phyloP scores from a whole-genome alignment of 2,329 filamentous ascomycete genomes.

The Emergomyces orientalis region DNA sequence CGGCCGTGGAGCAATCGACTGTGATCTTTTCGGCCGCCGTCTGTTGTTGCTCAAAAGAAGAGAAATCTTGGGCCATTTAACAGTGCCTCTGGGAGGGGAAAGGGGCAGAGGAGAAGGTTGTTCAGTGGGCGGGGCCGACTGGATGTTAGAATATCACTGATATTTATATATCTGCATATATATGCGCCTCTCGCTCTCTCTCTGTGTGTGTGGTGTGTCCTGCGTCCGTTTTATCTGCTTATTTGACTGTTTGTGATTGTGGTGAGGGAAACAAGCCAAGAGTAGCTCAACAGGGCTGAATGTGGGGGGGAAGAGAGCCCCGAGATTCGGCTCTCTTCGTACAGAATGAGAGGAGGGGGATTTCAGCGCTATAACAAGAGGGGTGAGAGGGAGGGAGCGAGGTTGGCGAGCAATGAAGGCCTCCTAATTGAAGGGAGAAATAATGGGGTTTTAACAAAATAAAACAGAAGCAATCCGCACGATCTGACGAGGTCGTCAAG shows the following conservation, averaged over 20 bases:
- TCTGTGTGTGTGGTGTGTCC: not conserved
- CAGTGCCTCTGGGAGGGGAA: not conserved
- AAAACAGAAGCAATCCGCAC: not conserved
- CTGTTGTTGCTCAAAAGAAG: not conserved
- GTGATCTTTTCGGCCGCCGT: not conserved
- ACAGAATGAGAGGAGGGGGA: not conserved
- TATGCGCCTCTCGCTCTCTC: not conserved
- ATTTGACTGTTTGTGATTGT: not conserved
- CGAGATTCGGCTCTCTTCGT: not conserved
- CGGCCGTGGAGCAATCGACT: not conserved
- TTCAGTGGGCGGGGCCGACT: not conserved
- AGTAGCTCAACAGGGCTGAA: constrained; percentile 7
- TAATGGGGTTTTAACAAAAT: not conserved
- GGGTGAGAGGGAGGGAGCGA: not conserved
- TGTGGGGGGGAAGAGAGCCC: not conserved
- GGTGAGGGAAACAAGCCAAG: not conserved
- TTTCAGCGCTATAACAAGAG: not conserved
- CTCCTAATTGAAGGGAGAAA: not conserved
- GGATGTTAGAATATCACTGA: not conserved
- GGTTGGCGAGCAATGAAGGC: not conserved
- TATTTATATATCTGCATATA: not conserved
- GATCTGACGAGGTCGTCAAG: not conserved
- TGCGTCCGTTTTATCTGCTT: not conserved
- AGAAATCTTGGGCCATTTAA: constrained; percentile 7
- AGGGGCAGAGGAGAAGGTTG: not conserved